Base-by-base conservation (phyloP, 2,329 filamentous ascomycete species). In the Exophiala aquamarina region DNA sequence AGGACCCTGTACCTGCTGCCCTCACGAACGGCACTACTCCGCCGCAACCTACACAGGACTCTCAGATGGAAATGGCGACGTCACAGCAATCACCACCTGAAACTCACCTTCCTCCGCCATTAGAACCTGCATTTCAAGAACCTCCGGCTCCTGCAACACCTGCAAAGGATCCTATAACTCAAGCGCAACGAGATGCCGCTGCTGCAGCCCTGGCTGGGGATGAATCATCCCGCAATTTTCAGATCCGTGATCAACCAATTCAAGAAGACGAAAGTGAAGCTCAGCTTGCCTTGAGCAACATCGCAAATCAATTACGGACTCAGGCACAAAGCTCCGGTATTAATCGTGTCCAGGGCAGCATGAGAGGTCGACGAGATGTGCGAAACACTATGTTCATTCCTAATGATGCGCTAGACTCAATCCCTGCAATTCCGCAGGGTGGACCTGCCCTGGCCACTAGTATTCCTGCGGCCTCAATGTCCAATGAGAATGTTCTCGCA, bases 341-440 rank as follows among this genome's bases (percentile, higher is more conserved):
- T 15, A 79, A 80, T 47, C 81, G 86, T 19, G 86, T 83, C 60
- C 72, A 80, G 11, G 86, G 87, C 36, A 96, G 90, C 11, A 74
- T 95, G 13, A 82, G 93, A 57, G 93, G 93, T 41, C 86, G 93
- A 51, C 81, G 93, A 63, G 92, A 97, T 65, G 89, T 94, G 54
- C 82, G 92, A 49, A 95, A 95, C 67, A 96, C 91, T 1, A 84
- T 95, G 44, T 92, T 93, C 62, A 77, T 91, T 54, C 85, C 88
- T 32, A 69, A 69, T 8, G 54, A 58, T 13, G 29, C 43, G 11
- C 43, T 62, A 40, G 50, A 60, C 44, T 44, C 56, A 55, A 41
- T 61, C 34, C 43, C 44, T 10, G 38, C 40, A 13, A 42, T 40
- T 9, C 41, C 60, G n/a, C 52, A 57, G 13, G 54, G 55, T 17